Base-by-base conservation (phyloP, 306 rosid genomes). In the Trifolium subterraneum region DNA sequence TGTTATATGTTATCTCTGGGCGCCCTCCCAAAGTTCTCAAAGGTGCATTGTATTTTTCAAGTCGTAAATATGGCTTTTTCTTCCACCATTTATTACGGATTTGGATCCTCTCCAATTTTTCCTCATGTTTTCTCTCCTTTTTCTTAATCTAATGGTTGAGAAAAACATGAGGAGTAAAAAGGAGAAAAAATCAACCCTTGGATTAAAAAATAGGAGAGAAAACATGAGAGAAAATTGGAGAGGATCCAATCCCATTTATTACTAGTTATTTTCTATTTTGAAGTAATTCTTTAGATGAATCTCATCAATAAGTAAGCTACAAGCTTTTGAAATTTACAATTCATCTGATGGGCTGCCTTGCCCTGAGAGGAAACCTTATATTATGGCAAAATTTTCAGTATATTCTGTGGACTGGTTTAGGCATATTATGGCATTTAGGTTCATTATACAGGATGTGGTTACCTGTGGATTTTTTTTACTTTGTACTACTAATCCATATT, bases 21-120 rank as follows among this genome's bases (percentile, higher is more conserved):
- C 98, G 10, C 98, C 98, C 65, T 94, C 98, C 73, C 98, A 91
- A 79, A 94, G 92, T 86, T 91, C 98, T 71, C 97, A 94, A 84
- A 84, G 97, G 98, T 94, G 70, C 10, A 67, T 73, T 78, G 35
- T 65, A 16, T 55, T 48, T 15, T 70, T 45, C 3, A 44, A 33
- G n/a, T 47, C 10, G 27, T 44, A 11, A 42, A 47, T 42, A 64
- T 38, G 38, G 60, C 77, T 33, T 52, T 69, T 64, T 27, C 42
- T 27, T 70, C 70, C 55, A 41, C 10, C 65, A 29, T 47, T 39
- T 71, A 47, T 64, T 64, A 27, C 70, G n/a, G n/a, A n/a, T n/a
- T n/a, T n/a, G n/a, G n/a, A n/a, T n/a, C n/a, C n/a, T n/a, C n/a
- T n/a, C n/a, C n/a, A n/a, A n/a, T n/a, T n/a, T n/a, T n/a, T n/a